A percentile compares a stretch with the other conserved stretches of the same genome.
phyloP scores from a whole-genome alignment of 225 moss, liverwort and hornwort species.

The Anthoceros angustus region DNA sequence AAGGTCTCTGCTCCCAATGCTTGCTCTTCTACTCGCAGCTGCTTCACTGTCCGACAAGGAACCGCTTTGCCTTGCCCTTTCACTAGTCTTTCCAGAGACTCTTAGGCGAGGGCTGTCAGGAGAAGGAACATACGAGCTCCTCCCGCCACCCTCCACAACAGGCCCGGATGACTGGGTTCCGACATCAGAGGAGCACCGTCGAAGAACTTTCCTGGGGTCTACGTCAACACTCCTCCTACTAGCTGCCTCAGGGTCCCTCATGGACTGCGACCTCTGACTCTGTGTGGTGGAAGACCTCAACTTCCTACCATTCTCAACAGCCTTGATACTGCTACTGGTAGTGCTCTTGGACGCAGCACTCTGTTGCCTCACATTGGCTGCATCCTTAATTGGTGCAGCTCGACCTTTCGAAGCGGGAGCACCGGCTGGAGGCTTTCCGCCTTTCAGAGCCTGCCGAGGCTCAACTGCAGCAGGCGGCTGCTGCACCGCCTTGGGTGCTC shows the following conservation, averaged over 20 bases:
- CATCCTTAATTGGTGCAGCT: background rate
- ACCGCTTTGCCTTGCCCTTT: background rate
- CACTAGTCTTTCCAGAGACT: background rate
- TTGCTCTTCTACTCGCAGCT: background rate
- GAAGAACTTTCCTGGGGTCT: background rate
- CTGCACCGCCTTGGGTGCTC: background rate
- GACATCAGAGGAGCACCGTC: background rate
- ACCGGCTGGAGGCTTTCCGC: background rate
- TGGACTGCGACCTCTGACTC: background rate
- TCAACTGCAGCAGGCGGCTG: background rate
- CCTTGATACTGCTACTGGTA: background rate
- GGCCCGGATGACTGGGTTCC: background rate
- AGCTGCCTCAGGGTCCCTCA: background rate
- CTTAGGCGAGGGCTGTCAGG: background rate
- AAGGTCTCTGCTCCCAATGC: background rate
- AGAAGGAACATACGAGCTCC: background rate
- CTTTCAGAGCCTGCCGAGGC: background rate
- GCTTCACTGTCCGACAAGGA: background rate
- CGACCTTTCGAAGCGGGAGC: background rate
- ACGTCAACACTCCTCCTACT: background rate
- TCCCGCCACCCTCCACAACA: background rate
- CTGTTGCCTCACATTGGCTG: background rate
- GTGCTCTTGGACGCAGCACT: background rate
- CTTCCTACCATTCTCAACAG: conserved; percentile 1
- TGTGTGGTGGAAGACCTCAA: background rate